Base-by-base conservation (phyloP, 345 rosid genomes). In the Hibiscus syriacus region DNA sequence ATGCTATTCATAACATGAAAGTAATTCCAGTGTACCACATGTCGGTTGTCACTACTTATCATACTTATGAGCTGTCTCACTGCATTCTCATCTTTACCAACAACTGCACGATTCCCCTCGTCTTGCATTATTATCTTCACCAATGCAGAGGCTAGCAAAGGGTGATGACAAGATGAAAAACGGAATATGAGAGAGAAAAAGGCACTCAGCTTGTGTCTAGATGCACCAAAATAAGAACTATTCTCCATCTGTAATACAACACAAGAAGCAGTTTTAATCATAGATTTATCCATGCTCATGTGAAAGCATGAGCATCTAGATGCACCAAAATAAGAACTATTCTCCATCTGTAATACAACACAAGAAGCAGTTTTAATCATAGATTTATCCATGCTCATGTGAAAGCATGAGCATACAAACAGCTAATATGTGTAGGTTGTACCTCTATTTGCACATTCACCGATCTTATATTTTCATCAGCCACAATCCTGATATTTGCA, bases 61-160 rank as follows among this genome's bases (percentile, higher is more conserved):
- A 92, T 94, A 68, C 99, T 94, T 81, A 94, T 92, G 65, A 94
- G 97, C 83, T 94, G 99, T 67, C 97, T 84, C 71, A 94, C 87
- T 46, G 99, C 99, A 84, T 92, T 94, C 83, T 92, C 97, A 89
- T 94, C 99, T 86, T 92, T 94, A 74, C 93, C 93, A 77, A 94
- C 86, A 72, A 90, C 86, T 57, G 62, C 78, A 70, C 93, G 92
- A 56, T 94, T 94, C 75, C 89, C 99, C 74, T 85, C 85, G 76
- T 94, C 98, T 84, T 94, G 92, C 88, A 92, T 83, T 54, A 63
- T 63, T 76, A 94, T 94, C 86, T 94, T 94, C 77, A 86, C 97
- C 82, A 94, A 72, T 17, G 99, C 88, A 76, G 98, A 91, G 72
- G 99, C 99, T 74, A 94, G 82, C 71, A 94, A 85, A 76, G 97